Evolutionary conservation across 2,329 filamentous ascomycete genomes (phyloP), one percentile per base, ranked within the genome.

Genomic region (Ustulina deusta): DNA sequence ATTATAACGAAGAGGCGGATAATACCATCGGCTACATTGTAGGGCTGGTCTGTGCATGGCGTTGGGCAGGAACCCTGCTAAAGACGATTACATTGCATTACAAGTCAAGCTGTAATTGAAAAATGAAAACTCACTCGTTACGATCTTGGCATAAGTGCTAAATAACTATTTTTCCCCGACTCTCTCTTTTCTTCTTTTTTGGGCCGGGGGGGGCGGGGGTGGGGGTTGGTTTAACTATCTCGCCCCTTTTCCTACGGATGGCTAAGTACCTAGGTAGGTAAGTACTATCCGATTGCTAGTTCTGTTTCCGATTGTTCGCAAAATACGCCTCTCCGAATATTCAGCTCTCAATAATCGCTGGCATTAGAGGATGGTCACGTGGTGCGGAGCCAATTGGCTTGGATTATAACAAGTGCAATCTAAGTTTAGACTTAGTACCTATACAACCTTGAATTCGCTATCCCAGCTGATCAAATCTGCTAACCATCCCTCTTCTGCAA

Each of bases 1-100:
- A 69, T 32, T 62, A 64, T 67, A 69, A 25, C n/a, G 48, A 64
- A 44, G 44, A 57, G 46, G 32, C 27, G 57, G 48, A 36, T 66
- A 49, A 63, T 57, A 49, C 34, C 29, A 62, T 52, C 27, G 27
- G 42, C 22, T 63, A 27, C n/a, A 61, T 11, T 25, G 46, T 42
- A 52, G 10, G 46, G 59, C 42, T 32, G 13, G 59, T 29, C 55
- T 51, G 49, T 56, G 61, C 54, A 29, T 13, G 11, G n/a, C n/a
- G 44, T 10, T 29, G 17, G 20, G 17, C 46, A 48, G 56, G 46
- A 51, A 52, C 46, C 20, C 29, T 48, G 25, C 59, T 46, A 15
- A 40, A 56, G 20, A 34, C 13, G 25, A 40, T 15, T 6, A 42
- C 13, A 34, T 42, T 38, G 20, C 46, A 63, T 49, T 38, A 38